These are phyloP conservation scores for Lepidium campestre DNA, from an alignment of 441 rosid species.

Conservation along the genomic window DNA sequence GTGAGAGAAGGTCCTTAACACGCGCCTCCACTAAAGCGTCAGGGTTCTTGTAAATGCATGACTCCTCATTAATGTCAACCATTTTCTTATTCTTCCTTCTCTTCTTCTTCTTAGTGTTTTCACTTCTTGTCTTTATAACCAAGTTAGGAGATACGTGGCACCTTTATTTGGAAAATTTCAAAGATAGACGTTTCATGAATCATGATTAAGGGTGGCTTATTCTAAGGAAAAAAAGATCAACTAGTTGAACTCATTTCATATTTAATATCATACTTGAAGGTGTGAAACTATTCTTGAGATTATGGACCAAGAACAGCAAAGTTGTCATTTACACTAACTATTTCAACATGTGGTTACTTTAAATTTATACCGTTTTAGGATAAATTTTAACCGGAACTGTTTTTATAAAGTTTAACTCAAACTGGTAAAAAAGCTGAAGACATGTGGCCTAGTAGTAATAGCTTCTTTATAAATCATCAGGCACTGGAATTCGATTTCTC, in stretches of 20 bases:
- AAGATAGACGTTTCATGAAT: not conserved
- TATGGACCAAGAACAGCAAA: too few relatives aligned
- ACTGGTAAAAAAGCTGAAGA: too few relatives aligned
- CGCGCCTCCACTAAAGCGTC: constrained; percentile 22
- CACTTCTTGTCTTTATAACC: not conserved
- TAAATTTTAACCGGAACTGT: too few relatives aligned
- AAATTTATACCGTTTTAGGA: too few relatives aligned
- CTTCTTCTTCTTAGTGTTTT: not conserved
- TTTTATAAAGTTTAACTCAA: too few relatives aligned
- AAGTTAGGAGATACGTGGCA: not conserved
- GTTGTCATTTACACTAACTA: too few relatives aligned
- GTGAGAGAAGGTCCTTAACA: constrained; percentile 20
- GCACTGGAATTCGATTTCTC: too few relatives aligned
- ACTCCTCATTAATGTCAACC: constrained; percentile 11
- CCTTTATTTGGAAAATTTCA: not conserved
- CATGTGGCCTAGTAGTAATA: too few relatives aligned
- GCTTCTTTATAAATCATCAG: too few relatives aligned
- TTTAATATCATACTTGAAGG: not conserved
- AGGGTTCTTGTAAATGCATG: constrained; percentile 18
- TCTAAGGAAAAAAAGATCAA: not conserved
- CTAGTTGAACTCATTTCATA: not conserved
- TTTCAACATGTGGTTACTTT: too few relatives aligned
- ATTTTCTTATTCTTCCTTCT: not conserved
- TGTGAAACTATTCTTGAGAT: too few relatives aligned
- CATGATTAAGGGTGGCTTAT: not conserved